Percentiles rank a stretch among this genome's conserved stretches.
These are phyloP conservation scores for Coniferiporia weirii DNA, from an alignment of 1,284 basidiomycete genomes.

Conservation along the genomic window DNA sequence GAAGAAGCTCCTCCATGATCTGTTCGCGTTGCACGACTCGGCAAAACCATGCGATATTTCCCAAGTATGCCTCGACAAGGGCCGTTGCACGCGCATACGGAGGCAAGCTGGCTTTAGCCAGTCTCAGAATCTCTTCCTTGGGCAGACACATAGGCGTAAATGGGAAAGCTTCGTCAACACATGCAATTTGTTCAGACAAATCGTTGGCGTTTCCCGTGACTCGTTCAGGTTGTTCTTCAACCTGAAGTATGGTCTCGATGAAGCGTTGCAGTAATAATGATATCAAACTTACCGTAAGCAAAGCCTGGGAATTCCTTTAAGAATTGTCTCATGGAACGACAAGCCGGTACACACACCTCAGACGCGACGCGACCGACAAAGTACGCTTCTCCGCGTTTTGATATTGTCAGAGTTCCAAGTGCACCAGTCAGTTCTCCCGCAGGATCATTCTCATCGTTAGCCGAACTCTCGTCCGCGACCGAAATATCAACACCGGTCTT, in stretches of 20 bases:
- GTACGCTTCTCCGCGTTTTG: constrained; percentile 10
- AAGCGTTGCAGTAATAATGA: too few species aligned
- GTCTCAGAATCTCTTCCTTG: neutral
- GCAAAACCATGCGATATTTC: constrained; percentile 9
- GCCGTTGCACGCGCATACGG: constrained; percentile 15
- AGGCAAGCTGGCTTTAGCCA: constrained; percentile 7
- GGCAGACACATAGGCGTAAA: constrained; percentile 7
- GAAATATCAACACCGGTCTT: constrained; percentile 1
- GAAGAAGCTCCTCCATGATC: constrained; percentile 16
- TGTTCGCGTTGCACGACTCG: constrained; percentile 14
- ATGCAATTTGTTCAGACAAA: constrained; percentile 1
- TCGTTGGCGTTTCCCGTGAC: neutral
- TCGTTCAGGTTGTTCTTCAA: too few species aligned
- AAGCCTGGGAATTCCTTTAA: neutral
- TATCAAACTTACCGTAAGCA: constrained; percentile 3
- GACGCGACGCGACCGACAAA: constrained; percentile 11
- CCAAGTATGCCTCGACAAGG: constrained; percentile 15
- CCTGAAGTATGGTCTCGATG: too few species aligned
- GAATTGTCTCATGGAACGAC: too few species aligned
- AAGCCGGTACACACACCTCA: neutral
- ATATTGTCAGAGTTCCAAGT: constrained; percentile 14
- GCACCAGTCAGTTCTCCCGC: neutral
- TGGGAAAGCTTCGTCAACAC: constrained; percentile 1
- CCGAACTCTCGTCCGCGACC: neutral
- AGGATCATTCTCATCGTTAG: neutral